A percentile compares a stretch with the other conserved stretches of the same genome.
Evolutionary conservation across 352 stramenopile species (phyloP).

Genomic region (Thalassiosira livingstoniorum): DNA sequence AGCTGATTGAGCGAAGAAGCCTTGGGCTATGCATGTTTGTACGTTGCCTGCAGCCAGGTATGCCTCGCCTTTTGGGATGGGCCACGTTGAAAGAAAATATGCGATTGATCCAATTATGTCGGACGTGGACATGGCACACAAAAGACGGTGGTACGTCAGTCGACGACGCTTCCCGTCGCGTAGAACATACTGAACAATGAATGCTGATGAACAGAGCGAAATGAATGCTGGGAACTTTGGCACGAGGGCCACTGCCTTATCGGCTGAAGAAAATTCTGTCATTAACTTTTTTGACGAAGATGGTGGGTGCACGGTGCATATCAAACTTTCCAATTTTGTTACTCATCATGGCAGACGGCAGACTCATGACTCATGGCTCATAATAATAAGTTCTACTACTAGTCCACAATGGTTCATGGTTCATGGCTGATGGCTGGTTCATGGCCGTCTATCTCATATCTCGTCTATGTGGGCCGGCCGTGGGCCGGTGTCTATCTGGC

Average conservation of each 20-base stretch:
- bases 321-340: no score
- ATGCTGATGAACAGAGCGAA: constrained; percentile 32
- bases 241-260: constrained; percentile 29
- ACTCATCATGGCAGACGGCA: no score
- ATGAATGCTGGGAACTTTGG: constrained; percentile 43
- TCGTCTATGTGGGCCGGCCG: no score
- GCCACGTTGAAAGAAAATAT: constrained; percentile 48
- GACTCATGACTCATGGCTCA: no score
- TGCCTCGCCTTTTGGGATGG: constrained; percentile 27
- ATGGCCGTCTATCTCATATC: no score
- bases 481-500: no score
- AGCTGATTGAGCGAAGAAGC: constrained; percentile 47
- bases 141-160: constrained; percentile 45
- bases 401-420: no score
- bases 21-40: constrained; percentile 48
- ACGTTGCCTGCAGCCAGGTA: constrained; percentile 37
- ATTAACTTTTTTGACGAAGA: no score
- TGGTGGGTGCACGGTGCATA: no score
- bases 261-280: background rate
- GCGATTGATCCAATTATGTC: constrained; percentile 30
- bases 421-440: no score
- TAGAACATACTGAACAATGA: constrained; percentile 47
- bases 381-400: no score
- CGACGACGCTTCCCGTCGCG: constrained; percentile 23
- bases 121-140: constrained; percentile 46